Evolutionary conservation across 805 yeast genomes (phyloP).

Genomic region (Komagataella mondaviorum): DNA sequence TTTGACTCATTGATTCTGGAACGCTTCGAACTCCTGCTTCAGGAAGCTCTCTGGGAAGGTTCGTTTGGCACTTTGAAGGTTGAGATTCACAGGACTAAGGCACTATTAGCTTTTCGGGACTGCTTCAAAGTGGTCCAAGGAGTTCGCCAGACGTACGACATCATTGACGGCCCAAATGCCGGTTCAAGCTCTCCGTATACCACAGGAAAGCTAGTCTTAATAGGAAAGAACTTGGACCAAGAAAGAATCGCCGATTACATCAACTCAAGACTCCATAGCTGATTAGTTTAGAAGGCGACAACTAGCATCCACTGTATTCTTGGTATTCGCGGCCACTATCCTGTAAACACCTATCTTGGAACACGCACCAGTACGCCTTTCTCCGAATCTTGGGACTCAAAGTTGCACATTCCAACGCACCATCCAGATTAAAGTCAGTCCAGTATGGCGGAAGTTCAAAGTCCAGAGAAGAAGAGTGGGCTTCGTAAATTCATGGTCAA

Average conservation of each 20-base stretch:
- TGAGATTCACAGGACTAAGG: conserved; percentile 79
- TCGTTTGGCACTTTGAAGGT: conserved; percentile 18
- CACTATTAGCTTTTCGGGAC: conserved; percentile 37
- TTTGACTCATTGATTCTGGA: conserved; percentile 21
- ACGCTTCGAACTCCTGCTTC: conserved; percentile 49
- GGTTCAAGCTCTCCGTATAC: background rate
- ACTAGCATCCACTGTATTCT: background rate
- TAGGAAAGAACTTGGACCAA: conserved; percentile 14
- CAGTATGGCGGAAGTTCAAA: conserved; percentile 2
- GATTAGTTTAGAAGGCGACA: background rate
- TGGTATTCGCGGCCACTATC: background rate
- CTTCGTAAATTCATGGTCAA: background rate
- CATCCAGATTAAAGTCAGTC: background rate
- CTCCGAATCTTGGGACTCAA: background rate
- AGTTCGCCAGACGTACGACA: conserved; percentile 85
- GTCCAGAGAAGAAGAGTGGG: background rate
- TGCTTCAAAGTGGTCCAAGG: conserved; percentile 66
- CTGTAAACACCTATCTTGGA: background rate
- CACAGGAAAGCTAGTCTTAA: conserved; percentile 13
- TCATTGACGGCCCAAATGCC: conserved; percentile 25
- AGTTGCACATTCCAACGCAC: background rate
- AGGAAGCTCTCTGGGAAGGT: conserved; percentile 64
- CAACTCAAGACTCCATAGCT: background rate
- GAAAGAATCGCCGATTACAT: conserved; percentile 2
- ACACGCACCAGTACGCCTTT: background rate